Evolutionary conservation across 306 rosid genomes (phyloP).

Genomic region (Castanea crenata): DNA sequence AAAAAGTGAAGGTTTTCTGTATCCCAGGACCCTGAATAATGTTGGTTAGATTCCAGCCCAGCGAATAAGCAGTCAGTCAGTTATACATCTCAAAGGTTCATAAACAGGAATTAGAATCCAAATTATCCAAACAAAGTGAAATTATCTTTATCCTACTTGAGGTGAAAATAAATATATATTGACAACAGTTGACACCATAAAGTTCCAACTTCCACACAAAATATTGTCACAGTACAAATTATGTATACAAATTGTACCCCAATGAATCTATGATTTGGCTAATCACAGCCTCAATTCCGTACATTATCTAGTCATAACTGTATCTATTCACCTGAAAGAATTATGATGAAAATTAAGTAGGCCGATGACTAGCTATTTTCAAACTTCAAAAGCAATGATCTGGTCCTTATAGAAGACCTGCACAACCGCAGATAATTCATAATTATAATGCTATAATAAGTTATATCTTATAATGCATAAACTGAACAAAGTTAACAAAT

Average conservation of each 20-base stretch:
- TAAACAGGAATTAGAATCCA: background rate
- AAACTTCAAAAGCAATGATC: too few relatives aligned
- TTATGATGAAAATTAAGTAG: background rate
- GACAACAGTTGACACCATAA: background rate
- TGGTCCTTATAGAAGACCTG: too few relatives aligned
- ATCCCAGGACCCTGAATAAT: slow-evolving; percentile 67
- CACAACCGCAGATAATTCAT: too few relatives aligned
- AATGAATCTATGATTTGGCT: background rate
- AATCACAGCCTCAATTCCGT: background rate
- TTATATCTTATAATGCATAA: too few relatives aligned
- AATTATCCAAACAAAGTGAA: background rate
- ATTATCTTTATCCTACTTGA: background rate
- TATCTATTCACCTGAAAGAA: background rate
- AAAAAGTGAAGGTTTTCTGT: slow-evolving; percentile 46
- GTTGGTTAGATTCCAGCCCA: slow-evolving; percentile 6
- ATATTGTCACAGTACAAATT: background rate
- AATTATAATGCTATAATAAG: too few relatives aligned
- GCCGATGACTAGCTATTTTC: background rate
- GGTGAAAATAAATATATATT: background rate
- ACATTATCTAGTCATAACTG: background rate
- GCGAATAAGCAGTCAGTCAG: background rate
- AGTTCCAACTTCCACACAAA: background rate
- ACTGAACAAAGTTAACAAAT: background rate
- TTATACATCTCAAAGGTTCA: background rate
- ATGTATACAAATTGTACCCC: background rate